phyloP scores from a whole-genome alignment of 1,284 basidiomycete species.

The Heterobasidion irregulare region DNA sequence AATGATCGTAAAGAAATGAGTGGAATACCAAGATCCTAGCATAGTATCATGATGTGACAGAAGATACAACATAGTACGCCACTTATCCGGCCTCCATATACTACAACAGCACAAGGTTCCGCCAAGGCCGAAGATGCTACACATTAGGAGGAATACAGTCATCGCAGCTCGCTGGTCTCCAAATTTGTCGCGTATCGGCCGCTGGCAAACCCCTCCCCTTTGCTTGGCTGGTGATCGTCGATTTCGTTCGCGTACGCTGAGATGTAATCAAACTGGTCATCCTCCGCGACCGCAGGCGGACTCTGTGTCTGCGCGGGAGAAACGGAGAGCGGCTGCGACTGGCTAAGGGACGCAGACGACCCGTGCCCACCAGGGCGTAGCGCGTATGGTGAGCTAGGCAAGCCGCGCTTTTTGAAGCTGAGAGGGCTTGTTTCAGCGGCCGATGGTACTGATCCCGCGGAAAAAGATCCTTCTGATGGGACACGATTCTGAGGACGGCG shows the following conservation, averaged over 20 bases:
- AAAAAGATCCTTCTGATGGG: constrained; percentile 4
- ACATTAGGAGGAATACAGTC: neutral
- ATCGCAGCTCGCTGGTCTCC: neutral
- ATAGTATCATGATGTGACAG: no score
- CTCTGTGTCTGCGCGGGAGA: constrained; percentile 11
- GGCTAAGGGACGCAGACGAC: neutral
- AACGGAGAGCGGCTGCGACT: neutral
- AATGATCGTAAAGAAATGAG: no score
- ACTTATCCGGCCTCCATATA: no score
- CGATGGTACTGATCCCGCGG: neutral
- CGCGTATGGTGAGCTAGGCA: constrained; percentile 31
- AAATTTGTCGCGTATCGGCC: neutral
- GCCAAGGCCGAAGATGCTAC: no score
- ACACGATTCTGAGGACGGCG: constrained; percentile 40
- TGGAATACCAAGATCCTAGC: no score
- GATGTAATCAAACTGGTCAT: constrained; percentile 50
- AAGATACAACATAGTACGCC: no score
- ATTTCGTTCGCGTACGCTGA: constrained; percentile 30
- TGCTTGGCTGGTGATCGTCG: neutral
- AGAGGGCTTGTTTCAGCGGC: constrained; percentile 37
- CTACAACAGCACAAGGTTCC: no score
- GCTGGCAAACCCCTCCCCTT: neutral
- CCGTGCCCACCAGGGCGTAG: constrained; percentile 7
- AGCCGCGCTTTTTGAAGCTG: constrained; percentile 37
- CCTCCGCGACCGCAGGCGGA: constrained; percentile 20